Evolutionary conservation across 2,329 filamentous ascomycete species (phyloP), one percentile per base, ranked within the genome.

Genomic region (Phyllachora maydis): DNA sequence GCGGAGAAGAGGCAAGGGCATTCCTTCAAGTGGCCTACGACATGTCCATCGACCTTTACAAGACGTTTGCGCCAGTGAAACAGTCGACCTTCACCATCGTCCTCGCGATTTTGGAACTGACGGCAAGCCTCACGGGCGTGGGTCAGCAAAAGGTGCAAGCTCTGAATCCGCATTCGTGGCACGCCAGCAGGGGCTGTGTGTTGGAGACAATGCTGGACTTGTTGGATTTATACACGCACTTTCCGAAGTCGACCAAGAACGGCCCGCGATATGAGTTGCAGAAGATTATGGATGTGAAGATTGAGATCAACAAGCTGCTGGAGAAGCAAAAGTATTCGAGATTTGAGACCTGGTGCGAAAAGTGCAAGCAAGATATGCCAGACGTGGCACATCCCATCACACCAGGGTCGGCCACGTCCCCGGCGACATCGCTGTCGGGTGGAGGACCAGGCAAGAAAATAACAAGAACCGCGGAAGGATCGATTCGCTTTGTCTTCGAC

Each of bases 21-120:
- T 65, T 82, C 29, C 65, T 70, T 15, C 56, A 57, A 10, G 60
- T 69, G 1, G 78, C 79, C 0, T 92, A 82, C 49, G 68, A 73
- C 31, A 76, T 95, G 42, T 76, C 72, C 22, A 65, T 85, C 24
- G 88, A 98, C 47, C 55, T 92, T 22, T 92, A 93, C 50, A 79
- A 83, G 41, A 98, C 88, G 0, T 90, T 88, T 45, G 73, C 81
- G 1, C 83, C 83, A 6, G 59, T 95, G 28, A 95, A 95, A 52
- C 79, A 91, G 38, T 77, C 72, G 1, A 77, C 77, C 0, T 67
- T 75, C n/a, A 76, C 79, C 9, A 72, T 93, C 60, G 79, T 77
- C 1, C 64, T 91, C 37, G 74, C 75, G 7, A 67, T 79, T 33
- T 52, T 91, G 8, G 82, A 92, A 47, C 63, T 95, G 17, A 73